Evolutionary conservation across 345 rosid genomes (phyloP), one percentile per base, ranked within the genome.

Genomic region (Barbarea vulgaris): DNA sequence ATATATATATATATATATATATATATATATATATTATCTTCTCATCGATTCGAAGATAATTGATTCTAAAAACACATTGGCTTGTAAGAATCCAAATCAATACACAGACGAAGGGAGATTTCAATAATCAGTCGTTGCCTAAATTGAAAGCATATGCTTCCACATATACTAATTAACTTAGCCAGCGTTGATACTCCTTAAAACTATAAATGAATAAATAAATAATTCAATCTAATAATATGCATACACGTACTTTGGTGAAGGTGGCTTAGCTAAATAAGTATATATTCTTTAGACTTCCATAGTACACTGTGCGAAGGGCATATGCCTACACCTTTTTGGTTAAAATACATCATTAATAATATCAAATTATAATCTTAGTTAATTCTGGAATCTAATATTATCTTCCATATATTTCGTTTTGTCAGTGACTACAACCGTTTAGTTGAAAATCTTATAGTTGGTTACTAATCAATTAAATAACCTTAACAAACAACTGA

Each of bases 111-210:
- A 41, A 47, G 39, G 21, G 31, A 68, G 80, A 61, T n/a, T 70
- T 70, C 37, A 47, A 18, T 46, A 70, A 56, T 77, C 73, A 46
- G 55, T 65, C 28, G 62, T 27, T 39, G 76, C 68, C 62, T 71
- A 57, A 52, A 41, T 64, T 64, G 55, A 64, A 14, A 71, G 80
- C 68, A 77, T 77, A 71, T 77, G 72, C 81, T 71, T 64, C 55
- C 42, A 65, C 77, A 77, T 77, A 77, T 77, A 36, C 80, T 77
- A 37, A 59, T 27, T 63, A 34, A 37, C 36, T 28, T 76, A 61
- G 19, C 64, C 52, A 70, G 70, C 76, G 52, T 57, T 64, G 42
- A 55, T 55, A 56, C 53, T 46, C 65, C 15, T 70, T 75, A 48
- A 1, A 75, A 39, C 31, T 59, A 25, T 69, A 62, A 15, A n/a